Evolutionary conservation across 139 green algal genomes (phyloP).

Genomic region (Cymbomonas tetramitiformis): DNA sequence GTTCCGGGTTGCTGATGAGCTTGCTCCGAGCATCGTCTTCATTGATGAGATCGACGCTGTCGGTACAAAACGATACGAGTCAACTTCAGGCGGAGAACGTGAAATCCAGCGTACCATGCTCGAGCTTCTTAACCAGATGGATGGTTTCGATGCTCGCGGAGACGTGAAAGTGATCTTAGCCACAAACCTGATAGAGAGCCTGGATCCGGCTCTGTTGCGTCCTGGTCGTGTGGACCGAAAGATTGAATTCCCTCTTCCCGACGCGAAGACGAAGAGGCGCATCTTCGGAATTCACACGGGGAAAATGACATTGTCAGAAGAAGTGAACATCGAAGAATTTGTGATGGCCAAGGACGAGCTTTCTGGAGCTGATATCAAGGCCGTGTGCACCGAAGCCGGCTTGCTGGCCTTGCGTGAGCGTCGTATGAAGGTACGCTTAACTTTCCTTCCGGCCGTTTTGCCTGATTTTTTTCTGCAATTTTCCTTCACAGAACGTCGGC

Average conservation of each 20-base stretch:
- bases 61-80: conserved; percentile 89
- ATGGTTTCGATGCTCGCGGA: conserved; percentile 81
- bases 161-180: conserved; percentile 99
- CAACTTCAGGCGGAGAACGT: conserved; percentile 72
- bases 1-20: conserved; percentile 88
- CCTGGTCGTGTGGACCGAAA: conserved; percentile 79
- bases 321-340: conserved; percentile 98
- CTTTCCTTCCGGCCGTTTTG: too few relatives aligned
- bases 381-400: conserved; percentile 94
- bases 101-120: conserved; percentile 98
- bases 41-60: conserved; percentile 99
- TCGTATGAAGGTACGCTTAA: conserved; percentile 75
- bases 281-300: conserved; percentile 76
- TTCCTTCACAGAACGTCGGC: too few relatives aligned
- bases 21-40: conserved; percentile 90
- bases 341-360: conserved; percentile 79
- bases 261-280: conserved; percentile 93
- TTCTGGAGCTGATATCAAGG: conserved; percentile 94
- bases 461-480: too few relatives aligned
- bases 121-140: conserved; percentile 94
- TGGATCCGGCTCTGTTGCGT: conserved; percentile 90
- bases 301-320: conserved; percentile 77
- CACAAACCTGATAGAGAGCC: conserved; percentile 91
- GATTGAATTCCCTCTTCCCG: conserved; percentile 97
- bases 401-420: conserved; percentile 88